phyloP scores from a whole-genome alignment of 1,284 basidiomycete genomes.

The Filobasidium uniguttulatum region DNA sequence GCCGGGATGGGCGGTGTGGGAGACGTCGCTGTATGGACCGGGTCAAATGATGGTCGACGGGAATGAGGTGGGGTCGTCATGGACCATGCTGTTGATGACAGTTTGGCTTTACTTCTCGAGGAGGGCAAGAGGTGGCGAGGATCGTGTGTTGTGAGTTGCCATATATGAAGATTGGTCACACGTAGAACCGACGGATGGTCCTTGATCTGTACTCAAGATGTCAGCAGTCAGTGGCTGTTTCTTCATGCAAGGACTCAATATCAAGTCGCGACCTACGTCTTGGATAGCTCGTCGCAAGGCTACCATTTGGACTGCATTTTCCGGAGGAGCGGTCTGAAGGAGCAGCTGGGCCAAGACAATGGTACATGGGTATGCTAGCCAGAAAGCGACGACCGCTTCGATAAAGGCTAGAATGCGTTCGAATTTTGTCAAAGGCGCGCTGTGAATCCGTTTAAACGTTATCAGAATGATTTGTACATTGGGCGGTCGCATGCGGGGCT shows the following conservation, averaged over 20 bases:
- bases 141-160: constrained; percentile 55
- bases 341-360: constrained; percentile 65
- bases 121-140: constrained; percentile 15
- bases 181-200: constrained; percentile 62
- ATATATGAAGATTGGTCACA: constrained; percentile 66
- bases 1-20: constrained; percentile 1
- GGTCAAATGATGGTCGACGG: constrained; percentile 16
- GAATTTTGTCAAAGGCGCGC: constrained; percentile 37
- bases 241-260: background rate
- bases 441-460: constrained; percentile 41
- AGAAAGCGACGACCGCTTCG: constrained; percentile 61
- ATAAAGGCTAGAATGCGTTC: constrained; percentile 62
- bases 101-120: too few relatives aligned
- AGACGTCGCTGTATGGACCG: background rate
- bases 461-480: constrained; percentile 12
- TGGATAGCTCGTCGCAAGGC: constrained; percentile 61
- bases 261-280: constrained; percentile 40
- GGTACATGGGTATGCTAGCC: constrained; percentile 65
- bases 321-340: constrained; percentile 64
- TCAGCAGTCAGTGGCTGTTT: background rate
- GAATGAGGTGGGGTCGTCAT: constrained; percentile 23
- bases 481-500: background rate
- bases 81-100: constrained; percentile 18
- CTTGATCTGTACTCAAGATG: constrained; percentile 49
- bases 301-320: constrained; percentile 55